Evolutionary conservation across 257 asterid species (phyloP).

Genomic region (Solanum chaucha): DNA sequence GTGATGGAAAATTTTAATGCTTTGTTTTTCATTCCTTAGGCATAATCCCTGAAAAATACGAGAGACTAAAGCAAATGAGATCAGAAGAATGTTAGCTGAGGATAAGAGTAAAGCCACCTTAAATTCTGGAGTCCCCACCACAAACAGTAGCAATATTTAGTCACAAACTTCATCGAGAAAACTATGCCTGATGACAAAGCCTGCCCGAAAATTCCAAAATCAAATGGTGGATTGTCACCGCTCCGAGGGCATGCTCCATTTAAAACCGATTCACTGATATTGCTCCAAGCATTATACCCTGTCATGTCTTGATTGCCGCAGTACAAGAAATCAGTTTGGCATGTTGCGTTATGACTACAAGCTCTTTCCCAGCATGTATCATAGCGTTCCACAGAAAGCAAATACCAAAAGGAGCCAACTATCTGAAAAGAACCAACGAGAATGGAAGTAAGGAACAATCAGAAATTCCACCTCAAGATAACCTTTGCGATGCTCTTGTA

Average conservation of each 20-base stretch:
- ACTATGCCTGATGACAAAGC: slow-evolving; percentile 69
- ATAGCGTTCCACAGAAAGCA: slow-evolving; percentile 78
- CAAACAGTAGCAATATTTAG: slow-evolving; percentile 80
- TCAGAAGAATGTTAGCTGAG: background rate
- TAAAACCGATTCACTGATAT: slow-evolving; percentile 35
- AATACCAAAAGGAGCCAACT: slow-evolving; percentile 89
- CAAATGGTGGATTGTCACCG: slow-evolving; percentile 21
- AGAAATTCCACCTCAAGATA: background rate
- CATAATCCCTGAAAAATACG: background rate
- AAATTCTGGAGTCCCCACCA: slow-evolving; percentile 95
- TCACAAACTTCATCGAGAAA: slow-evolving; percentile 50
- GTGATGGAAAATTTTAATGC: background rate
- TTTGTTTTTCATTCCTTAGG: background rate
- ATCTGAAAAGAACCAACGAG: slow-evolving; percentile 32
- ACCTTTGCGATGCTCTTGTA: background rate
- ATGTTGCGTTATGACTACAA: slow-evolving; percentile 35
- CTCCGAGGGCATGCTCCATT: slow-evolving; percentile 42
- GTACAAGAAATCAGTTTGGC: slow-evolving; percentile 37
- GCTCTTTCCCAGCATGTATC: slow-evolving; percentile 79
- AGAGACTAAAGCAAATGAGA: background rate
- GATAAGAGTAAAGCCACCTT: slow-evolving; percentile 30
- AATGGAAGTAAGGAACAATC: background rate
- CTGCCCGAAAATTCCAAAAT: slow-evolving; percentile 69
- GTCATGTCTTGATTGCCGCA: slow-evolving; percentile 43
- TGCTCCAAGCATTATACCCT: slow-evolving; percentile 46